Base-by-base conservation (phyloP, 2,329 filamentous ascomycete genomes). In the Annulohypoxylon truncatum region DNA sequence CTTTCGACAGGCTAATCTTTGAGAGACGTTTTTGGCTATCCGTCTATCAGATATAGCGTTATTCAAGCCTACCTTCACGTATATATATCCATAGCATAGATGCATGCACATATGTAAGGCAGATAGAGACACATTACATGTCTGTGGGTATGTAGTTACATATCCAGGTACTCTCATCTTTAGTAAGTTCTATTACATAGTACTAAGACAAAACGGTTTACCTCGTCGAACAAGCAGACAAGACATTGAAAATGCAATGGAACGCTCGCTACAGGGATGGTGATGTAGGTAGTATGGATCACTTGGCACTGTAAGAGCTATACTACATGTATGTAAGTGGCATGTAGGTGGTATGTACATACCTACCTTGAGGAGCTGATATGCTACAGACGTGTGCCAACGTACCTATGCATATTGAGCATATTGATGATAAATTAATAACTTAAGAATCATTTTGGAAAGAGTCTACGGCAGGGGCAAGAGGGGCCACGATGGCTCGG, bases 281-380 rank as follows among this genome's bases (percentile, higher is more conserved):
- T 64, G 63, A 66, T 69, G 60, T 69, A 69, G 60, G 56, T 61
- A 38, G 55, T 58, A 66, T 69, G 42, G 63, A 66, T 69, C 56
- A 64, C 60, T 66, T 69, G 63, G 56, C 66, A 51, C 53, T 61
- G 52, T 64, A 46, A 52, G 56, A 64, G 33, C 46, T 66, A 54
- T 69, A 64, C 48, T 26, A 12, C 20, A 35, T 35, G 12, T 47
- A 24, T 26, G 22, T 3, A 15, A n/a, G n/a, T 15, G n/a, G n/a
- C 2, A 15, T n/a, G 35, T 26, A 47, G 20, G 42, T 44, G 20
- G 12, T 44, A 44, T 44, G 33, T 58, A 62, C 61, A 6, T 44
- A 44, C 38, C 28, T 58, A 62, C 61, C 61, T 64, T 64, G 61
- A 67, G 61, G 51, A 60, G 58, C 33, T 61, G 20, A 35, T 22